Base-by-base conservation (phyloP, 352 stramenopile genomes). In the Halophytophthora polymorphica region DNA sequence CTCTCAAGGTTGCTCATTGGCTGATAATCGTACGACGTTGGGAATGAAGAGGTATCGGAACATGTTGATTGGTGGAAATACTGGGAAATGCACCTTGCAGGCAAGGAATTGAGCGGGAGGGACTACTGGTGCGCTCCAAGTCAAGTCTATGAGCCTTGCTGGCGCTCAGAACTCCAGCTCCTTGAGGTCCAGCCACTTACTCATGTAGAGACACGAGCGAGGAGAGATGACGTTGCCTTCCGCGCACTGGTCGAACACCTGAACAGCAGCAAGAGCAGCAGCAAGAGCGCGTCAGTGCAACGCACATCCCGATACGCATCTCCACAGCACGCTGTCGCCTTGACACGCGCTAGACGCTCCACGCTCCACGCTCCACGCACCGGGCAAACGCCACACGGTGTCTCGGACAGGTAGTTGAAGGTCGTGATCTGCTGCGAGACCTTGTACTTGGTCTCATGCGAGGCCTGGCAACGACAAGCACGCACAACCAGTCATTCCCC, bases 191-290 rank as follows among this genome's bases (percentile, higher is more conserved):
- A 96, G 67, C 88, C 88, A 97, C 62, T 96, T 93, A 37, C 71
- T 85, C 52, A 96, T 86, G 59, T 97, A 97, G 36, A 95, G 59
- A 75, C 90, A 97, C 60, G 83, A 95, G 37, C 76, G 79, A 8
- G 90, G 90, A 31, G 84, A 96, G 51, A 97, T 96, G 49, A 96
- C 68, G 57, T 93, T 96, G 54, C 86, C 88, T 58, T 96, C 88
- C 29, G 85, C 71, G 69, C 90, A 97, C 52, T 97, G 88, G 45
- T 92, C 73, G 54, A 96, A 93, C 43, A 97, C 86, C 72, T 88
- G 42, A 61, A 12, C 34, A 61, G 50, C 21, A 52, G 6, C 51
- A 33, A 52, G 19, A 46, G 49, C 48, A 56, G 36, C 45, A 66
- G 50, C 38, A 58, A 39, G 3, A 48, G 14, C 17, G 6, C n/a